Conservation (phyloP, 2,329 filamentous ascomycete genomes). For the Cladosporium sp. region DNA sequence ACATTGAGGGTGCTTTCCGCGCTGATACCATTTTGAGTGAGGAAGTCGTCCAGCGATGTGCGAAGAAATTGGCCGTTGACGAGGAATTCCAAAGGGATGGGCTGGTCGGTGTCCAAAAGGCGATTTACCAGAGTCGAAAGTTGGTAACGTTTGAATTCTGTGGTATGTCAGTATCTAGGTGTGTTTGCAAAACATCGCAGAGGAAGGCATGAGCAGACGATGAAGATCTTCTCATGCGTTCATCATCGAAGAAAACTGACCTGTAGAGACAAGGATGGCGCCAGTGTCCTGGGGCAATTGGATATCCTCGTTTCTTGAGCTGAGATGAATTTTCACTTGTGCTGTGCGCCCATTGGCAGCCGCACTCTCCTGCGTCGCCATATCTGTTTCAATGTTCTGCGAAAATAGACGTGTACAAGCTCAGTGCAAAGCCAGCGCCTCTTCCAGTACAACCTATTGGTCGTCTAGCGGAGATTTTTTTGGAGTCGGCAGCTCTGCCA, state of each 20-base stretch:
- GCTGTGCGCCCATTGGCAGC: neutral
- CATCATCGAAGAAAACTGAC: constrained; percentile 31
- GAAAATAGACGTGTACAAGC: neutral
- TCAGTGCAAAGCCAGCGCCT: neutral
- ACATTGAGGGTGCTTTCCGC: constrained; percentile 80
- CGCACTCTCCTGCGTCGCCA: neutral
- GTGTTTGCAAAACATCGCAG: neutral
- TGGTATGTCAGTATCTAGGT: constrained; percentile 8
- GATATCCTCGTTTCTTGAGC: constrained; percentile 47
- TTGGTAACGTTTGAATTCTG: constrained; percentile 51
- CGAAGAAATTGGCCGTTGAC: constrained; percentile 89
- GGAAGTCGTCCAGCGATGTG: constrained; percentile 83
- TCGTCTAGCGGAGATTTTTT: constrained; percentile 8
- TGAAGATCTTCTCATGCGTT: no score
- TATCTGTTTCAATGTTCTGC: neutral
- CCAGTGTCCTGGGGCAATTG: constrained; percentile 49
- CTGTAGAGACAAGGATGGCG: constrained; percentile 52
- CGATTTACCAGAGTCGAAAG: constrained; percentile 60
- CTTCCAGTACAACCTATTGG: neutral
- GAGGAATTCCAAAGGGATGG: constrained; percentile 87
- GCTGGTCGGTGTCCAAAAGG: constrained; percentile 51
- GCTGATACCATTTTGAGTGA: constrained; percentile 78
- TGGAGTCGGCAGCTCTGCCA: neutral
- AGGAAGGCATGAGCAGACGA: no score
- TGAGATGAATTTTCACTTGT: constrained; percentile 52